These are phyloP conservation scores for Penicillium sp. DNA, from an alignment of 2,329 filamentous ascomycete genomes.

Conservation along the genomic window DNA sequence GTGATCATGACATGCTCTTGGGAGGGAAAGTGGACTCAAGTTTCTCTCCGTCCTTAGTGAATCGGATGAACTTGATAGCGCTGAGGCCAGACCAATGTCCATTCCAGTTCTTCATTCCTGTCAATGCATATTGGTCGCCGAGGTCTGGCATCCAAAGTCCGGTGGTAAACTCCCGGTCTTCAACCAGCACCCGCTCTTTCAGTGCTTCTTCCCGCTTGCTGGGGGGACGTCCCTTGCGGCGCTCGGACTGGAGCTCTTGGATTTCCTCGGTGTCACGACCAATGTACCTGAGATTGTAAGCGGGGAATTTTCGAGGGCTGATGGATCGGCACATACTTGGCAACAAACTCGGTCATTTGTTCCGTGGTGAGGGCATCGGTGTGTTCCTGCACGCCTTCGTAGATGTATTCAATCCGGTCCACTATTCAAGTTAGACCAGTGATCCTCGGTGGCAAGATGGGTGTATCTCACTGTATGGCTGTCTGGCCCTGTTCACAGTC, in stretches of 20 bases:
- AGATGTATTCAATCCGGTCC: conserved; percentile 70
- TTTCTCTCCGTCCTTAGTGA: conserved; percentile 66
- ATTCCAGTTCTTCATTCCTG: conserved; percentile 72
- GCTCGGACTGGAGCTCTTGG: conserved; percentile 56
- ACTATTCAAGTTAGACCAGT: conserved; percentile 48
- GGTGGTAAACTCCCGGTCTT: conserved; percentile 77
- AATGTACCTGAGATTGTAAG: conserved; percentile 35
- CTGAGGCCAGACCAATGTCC: conserved; percentile 81
- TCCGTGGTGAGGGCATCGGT: conserved; percentile 37
- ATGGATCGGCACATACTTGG: conserved; percentile 52
- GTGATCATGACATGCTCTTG: conserved; percentile 53
- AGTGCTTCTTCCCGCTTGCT: conserved; percentile 76
- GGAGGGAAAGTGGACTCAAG: conserved; percentile 79
- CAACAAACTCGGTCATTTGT: conserved; percentile 55
- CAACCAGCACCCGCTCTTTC: conserved; percentile 67
- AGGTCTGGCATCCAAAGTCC: conserved; percentile 84
- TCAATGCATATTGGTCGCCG: conserved; percentile 64
- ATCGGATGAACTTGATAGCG: conserved; percentile 73
- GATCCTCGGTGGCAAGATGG: background rate
- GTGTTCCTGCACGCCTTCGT: conserved; percentile 56
- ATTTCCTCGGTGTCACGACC: conserved; percentile 40
- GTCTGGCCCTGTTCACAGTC: conserved; percentile 72
- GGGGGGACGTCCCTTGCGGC: conserved; percentile 77
- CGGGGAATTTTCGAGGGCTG: background rate
- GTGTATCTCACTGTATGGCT: conserved; percentile 64